Conservation (phyloP, 2,329 filamentous ascomycete genomes). For the Cordyceps cateniannulata region DNA sequence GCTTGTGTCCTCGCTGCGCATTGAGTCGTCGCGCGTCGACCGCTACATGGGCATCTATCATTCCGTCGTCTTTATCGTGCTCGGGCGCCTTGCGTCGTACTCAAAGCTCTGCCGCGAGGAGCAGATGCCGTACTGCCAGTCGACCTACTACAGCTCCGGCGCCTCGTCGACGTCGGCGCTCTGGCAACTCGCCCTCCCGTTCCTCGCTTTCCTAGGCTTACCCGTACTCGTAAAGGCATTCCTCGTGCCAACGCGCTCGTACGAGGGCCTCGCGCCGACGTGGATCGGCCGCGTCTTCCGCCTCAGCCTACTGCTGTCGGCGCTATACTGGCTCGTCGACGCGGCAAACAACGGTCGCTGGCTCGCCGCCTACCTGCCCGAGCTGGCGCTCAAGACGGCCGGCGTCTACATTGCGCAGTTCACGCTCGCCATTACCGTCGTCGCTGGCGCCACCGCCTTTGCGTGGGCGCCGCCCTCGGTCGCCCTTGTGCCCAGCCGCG, state of each 20-base stretch:
- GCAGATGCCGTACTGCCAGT: conserved; percentile 94
- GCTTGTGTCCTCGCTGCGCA: conserved; percentile 67
- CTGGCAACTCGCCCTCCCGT: conserved; percentile 82
- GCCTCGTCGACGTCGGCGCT: conserved; percentile 87
- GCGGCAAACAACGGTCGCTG: conserved; percentile 81
- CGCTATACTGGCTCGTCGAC: conserved; percentile 82
- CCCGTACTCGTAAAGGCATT: conserved; percentile 74
- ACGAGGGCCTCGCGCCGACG: conserved; percentile 74
- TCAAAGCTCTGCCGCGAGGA: conserved; percentile 94
- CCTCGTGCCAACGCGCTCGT: conserved; percentile 75
- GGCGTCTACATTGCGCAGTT: conserved; percentile 75
- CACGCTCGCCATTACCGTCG: conserved; percentile 71
- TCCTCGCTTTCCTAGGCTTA: conserved; percentile 62
- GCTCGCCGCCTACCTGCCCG: conserved; percentile 51
- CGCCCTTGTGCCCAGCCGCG: conserved; percentile 53
- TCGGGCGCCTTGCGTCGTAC: conserved; percentile 75
- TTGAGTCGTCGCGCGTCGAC: conserved; percentile 54
- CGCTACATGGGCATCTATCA: conserved; percentile 76
- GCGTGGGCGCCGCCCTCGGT: conserved; percentile 81
- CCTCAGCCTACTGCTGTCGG: conserved; percentile 65
- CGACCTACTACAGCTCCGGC: conserved; percentile 89
- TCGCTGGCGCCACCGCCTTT: conserved; percentile 79
- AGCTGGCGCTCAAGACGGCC: conserved; percentile 61
- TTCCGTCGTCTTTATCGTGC: conserved; percentile 71
- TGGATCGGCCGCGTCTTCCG: conserved; percentile 83